These are phyloP conservation scores for Symbiodinium natans DNA, from an alignment of 73 alveolate genomes.

Conservation along the genomic window DNA sequence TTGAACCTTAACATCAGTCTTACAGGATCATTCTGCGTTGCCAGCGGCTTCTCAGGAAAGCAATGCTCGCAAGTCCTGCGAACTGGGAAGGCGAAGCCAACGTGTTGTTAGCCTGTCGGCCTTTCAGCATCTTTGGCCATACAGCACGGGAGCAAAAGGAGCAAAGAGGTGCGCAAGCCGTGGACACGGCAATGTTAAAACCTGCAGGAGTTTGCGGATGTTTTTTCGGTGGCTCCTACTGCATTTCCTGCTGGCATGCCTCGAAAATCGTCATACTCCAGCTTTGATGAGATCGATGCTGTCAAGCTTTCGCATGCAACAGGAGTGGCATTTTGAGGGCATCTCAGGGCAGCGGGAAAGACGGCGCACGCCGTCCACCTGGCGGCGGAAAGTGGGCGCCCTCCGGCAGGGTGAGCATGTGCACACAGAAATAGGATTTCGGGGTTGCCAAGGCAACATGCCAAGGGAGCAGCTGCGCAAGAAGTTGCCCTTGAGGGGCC, in stretches of 20 bases:
- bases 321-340: too few relatives aligned
- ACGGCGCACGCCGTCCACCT: conserved; percentile 66
- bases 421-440: too few relatives aligned
- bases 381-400: background rate
- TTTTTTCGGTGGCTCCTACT: too few relatives aligned
- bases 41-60: conserved; percentile 10
- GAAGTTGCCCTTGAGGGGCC: conserved; percentile 74
- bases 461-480: conserved; percentile 60
- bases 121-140: background rate
- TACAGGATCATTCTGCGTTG: background rate
- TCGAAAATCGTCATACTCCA: too few relatives aligned
- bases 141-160: background rate
- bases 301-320: too few relatives aligned
- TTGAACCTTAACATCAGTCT: too few relatives aligned
- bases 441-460: background rate
- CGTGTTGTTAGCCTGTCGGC: background rate
- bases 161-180: background rate
- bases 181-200: background rate
- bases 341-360: conserved; percentile 46
- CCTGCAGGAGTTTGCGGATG: background rate
- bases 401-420: too few relatives aligned
- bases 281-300: too few relatives aligned
- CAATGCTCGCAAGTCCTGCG: background rate
- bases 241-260: too few relatives aligned
- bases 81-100: background rate